Percentiles rank a stretch among this genome's conserved stretches.
Evolutionary conservation across 176 grass and related monocot genomes (phyloP).

Genomic region (Carex kokanica): DNA sequence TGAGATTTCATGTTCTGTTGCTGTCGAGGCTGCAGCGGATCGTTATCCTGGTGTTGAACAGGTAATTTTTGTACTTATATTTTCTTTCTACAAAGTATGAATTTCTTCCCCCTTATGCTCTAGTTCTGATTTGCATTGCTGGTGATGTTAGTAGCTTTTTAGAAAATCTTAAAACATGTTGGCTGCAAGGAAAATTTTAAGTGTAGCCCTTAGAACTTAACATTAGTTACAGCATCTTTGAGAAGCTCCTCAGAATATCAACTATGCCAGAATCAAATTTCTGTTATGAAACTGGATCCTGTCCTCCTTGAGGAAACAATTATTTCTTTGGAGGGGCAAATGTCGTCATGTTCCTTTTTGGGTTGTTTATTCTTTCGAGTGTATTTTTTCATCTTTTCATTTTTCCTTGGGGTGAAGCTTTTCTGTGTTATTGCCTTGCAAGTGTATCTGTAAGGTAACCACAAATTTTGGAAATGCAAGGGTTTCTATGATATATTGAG

Average conservation of each 20-base stretch:
- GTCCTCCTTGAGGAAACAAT: neutral
- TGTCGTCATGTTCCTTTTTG: neutral
- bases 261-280: neutral
- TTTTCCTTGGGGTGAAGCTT: neutral
- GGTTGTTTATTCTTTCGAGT: neutral
- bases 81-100: neutral
- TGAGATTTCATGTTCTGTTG: slow-evolving; percentile 82
- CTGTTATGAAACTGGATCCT: neutral
- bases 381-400: neutral
- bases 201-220: neutral
- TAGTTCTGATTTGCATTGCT: neutral
- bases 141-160: neutral
- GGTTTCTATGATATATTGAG: neutral
- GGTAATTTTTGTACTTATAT: slow-evolving; percentile 34
- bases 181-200: neutral
- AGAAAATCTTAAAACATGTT: neutral
- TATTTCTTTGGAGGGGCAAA: neutral
- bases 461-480: neutral
- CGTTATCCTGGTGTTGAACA: slow-evolving; percentile 71
- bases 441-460: neutral
- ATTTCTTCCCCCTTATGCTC: neutral
- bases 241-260: neutral
- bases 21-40: slow-evolving; percentile 74
- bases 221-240: neutral
- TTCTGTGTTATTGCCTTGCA: neutral